Evolutionary conservation across 106 monocot genomes (phyloP), one percentile per base, ranked within the genome.

Genomic region (Platanthera guangdongensis): DNA sequence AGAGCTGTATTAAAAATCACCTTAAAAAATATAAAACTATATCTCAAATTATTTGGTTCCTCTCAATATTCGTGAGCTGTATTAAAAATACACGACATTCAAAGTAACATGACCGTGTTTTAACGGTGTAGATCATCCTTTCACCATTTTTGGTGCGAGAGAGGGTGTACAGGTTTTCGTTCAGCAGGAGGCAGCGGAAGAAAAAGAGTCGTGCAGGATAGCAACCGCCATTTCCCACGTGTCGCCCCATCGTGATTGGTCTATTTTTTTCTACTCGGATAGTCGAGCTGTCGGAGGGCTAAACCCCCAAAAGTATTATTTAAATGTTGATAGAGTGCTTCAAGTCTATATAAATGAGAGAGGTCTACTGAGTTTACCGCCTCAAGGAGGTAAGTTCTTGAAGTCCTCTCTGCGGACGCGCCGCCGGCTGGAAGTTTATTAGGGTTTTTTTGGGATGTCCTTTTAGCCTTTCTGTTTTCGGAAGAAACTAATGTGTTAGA

Each of bases 141-240:
- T 1, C 39, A 39, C 39, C 39, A 39, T 39, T 39, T 39, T 2
- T 3, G 0, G 3, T 39, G 39, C 39, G 39, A 39, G 39, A 39
- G 39, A 39, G 2, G 3, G 39, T 39, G 39, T 3, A 39, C 39
- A 39, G 3, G 39, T 39, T 39, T 39, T 39, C 39, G 39, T 39
- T 1, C 39, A 39, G 39, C 3, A 3, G 39, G 25, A 25, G 25
- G 25, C 25, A 25, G 47, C 32, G 47, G 70, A 70, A 70, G 46
- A 70, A 65, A 65, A 65, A 65, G 65, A 65, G 65, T 30, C 65
- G 65, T 65, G 65, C 11, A 65, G 9, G 65, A 65, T 32, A 30
- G 32, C 65, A 65, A 65, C 65, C 32, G 70, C 47, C 47, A 47
- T 28, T 48, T 46, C 70, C 13, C 70, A 70, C 70, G 70, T 47